Percentiles rank a stretch among this genome's conserved stretches.
Evolutionary conservation across 2,329 filamentous ascomycete species (phyloP).

Genomic region (Domatiomyces globalis): DNA sequence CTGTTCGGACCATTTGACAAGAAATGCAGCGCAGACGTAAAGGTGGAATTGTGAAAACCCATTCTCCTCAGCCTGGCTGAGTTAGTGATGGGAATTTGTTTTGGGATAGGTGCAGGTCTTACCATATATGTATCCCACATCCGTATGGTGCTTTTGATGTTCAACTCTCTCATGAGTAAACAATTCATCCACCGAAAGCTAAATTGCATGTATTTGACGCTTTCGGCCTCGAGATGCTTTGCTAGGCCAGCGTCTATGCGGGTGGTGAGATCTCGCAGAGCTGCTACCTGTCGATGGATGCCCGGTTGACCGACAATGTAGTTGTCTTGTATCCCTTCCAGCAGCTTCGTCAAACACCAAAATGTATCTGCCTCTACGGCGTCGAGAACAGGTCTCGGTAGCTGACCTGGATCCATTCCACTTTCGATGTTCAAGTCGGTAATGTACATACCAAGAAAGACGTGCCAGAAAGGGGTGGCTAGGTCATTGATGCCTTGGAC

Average conservation of each 20-base stretch:
- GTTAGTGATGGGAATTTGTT: conserved; percentile 10
- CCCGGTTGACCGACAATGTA: conserved; percentile 97
- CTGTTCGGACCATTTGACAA: conserved; percentile 96
- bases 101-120: conserved; percentile 25
- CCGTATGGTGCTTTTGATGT: conserved; percentile 85
- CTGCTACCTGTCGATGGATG: conserved; percentile 84
- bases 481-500: conserved; percentile 98
- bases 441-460: conserved; percentile 88
- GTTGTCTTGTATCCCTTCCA: conserved; percentile 98
- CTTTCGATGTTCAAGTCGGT: conserved; percentile 84
- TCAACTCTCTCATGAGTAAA: conserved; percentile 92
- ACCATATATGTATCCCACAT: conserved; percentile 99
- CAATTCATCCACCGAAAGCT: conserved; percentile 99
- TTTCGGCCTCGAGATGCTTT: conserved; percentile 77
- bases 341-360: conserved; percentile 92
- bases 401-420: conserved; percentile 91
- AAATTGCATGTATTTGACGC: conserved; percentile 97
- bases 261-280: conserved; percentile 75
- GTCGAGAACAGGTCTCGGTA: conserved; percentile 80
- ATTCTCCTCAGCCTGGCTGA: conserved; percentile 75
- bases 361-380: conserved; percentile 96
- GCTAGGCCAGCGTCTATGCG: conserved; percentile 74
- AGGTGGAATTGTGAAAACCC: conserved; percentile 97
- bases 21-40: conserved; percentile 92
- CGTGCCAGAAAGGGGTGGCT: conserved; percentile 95